Percentiles rank a stretch among this genome's conserved stretches.
phyloP scores from a whole-genome alignment of 495 filamentous ascomycete genomes.

The Lasiosphaeria hispida region DNA sequence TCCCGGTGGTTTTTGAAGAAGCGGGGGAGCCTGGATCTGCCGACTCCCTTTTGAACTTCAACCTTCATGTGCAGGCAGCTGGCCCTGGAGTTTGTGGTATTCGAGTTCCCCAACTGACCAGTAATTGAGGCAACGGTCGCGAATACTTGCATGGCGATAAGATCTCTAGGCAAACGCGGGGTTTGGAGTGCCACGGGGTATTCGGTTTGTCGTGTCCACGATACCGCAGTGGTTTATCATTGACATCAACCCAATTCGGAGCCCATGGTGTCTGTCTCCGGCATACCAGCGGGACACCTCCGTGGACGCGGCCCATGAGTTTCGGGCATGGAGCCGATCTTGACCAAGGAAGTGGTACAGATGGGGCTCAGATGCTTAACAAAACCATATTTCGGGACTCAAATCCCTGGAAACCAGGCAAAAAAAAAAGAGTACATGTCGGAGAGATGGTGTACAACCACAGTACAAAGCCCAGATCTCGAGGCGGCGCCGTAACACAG shows the following conservation, averaged over 20 bases:
- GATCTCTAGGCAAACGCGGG: no score
- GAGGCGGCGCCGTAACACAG: not conserved
- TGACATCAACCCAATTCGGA: not conserved
- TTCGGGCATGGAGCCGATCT: conserved; percentile 4
- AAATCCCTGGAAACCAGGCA: not conserved
- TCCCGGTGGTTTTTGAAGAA: conserved; percentile 7
- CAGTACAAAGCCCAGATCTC: conserved; percentile 7
- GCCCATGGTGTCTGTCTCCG: not conserved
- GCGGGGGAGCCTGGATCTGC: not conserved
- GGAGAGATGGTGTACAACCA: conserved; percentile 1
- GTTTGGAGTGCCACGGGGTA: not conserved
- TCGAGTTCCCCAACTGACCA: no score
- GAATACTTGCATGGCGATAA: no score
- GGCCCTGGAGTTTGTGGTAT: no score
- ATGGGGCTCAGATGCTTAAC: not conserved
- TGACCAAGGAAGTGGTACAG: not conserved
- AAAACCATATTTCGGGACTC: not conserved
- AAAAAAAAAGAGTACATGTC: not conserved
- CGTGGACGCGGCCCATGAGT: not conserved
- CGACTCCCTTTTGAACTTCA: no score
- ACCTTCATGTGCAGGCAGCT: no score
- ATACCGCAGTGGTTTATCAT: not conserved
- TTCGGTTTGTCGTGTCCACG: not conserved
- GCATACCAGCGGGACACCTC: not conserved
- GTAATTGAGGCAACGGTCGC: no score